phyloP scores from a whole-genome alignment of 129 eudicot species.

The Apium graveolens region DNA sequence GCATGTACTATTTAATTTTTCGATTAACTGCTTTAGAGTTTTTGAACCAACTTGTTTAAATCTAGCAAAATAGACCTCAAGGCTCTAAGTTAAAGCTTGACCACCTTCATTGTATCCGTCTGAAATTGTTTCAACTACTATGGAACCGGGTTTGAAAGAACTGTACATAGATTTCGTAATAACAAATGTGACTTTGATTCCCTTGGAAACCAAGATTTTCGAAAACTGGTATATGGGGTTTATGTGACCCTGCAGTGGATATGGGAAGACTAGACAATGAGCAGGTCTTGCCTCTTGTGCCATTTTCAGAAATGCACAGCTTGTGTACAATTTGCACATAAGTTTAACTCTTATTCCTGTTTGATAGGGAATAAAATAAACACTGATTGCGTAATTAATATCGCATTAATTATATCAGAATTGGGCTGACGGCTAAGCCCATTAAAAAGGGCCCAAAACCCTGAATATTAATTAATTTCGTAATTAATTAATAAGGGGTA shows the following conservation, averaged over 20 bases:
- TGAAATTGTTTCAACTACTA: conserved; percentile 37
- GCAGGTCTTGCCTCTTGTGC: conserved; percentile 3
- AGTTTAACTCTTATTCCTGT: background rate
- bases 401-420: too few species aligned
- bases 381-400: too few species aligned
- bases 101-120: conserved; percentile 50
- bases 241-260: conserved; percentile 20
- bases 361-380: too few species aligned
- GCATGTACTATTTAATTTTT: conserved; percentile 17
- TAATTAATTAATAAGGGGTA: too few species aligned
- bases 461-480: too few species aligned
- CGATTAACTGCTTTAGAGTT: conserved; percentile 27
- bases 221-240: conserved; percentile 16
- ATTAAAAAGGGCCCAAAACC: too few species aligned
- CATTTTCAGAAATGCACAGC: background rate
- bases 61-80: conserved; percentile 16
- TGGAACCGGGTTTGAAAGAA: conserved; percentile 8
- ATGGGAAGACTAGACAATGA: conserved; percentile 15
- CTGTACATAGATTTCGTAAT: conserved; percentile 26
- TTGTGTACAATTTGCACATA: background rate
- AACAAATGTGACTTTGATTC: conserved; percentile 34
- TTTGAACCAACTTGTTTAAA: conserved; percentile 32
- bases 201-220: conserved; percentile 16
- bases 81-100: conserved; percentile 11
- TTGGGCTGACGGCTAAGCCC: too few species aligned